These are phyloP conservation scores for Capsella bursapastoris DNA, from an alignment of 345 rosid species.

Conservation along the genomic window DNA sequence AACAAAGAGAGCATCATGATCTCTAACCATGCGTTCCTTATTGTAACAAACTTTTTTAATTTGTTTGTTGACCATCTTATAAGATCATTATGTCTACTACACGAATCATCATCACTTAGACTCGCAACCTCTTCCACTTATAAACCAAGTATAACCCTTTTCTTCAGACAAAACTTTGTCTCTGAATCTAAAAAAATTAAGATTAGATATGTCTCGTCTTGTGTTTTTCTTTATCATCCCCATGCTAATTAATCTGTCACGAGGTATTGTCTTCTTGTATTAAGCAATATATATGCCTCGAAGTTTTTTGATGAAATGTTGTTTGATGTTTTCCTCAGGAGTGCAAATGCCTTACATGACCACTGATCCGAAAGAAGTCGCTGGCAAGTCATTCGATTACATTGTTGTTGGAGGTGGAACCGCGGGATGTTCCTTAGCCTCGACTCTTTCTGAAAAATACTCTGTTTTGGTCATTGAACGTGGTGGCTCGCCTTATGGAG, in stretches of 20 bases:
- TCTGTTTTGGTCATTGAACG: constrained; percentile 70
- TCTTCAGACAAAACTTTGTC: constrained; percentile 15
- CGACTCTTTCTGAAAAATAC: constrained; percentile 66
- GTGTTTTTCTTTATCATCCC: constrained; percentile 27
- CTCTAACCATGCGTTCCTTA: constrained; percentile 41
- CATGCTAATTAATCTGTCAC: constrained; percentile 28
- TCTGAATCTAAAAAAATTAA: constrained; percentile 11
- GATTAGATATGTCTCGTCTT: constrained; percentile 35
- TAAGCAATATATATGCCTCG: neutral
- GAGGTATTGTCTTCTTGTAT: constrained; percentile 26
- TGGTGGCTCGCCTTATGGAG: constrained; percentile 67
- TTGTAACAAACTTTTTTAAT: constrained; percentile 21
- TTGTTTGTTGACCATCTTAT: constrained; percentile 28
- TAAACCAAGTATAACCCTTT: constrained; percentile 28
- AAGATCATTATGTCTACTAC: constrained; percentile 38
- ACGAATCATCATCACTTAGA: constrained; percentile 18
- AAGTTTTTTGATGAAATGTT: neutral
- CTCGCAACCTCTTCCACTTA: constrained; percentile 34
- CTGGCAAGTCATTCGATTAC: constrained; percentile 76
- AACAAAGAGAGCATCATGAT: constrained; percentile 43
- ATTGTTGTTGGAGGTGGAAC: constrained; percentile 77
- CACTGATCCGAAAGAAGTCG: constrained; percentile 55
- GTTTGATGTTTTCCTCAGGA: constrained; percentile 43
- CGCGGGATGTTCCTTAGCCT: constrained; percentile 70
- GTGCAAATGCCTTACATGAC: constrained; percentile 60